These are phyloP conservation scores for Picea sitchensis DNA, from an alignment of 75 land plant genomes.

Conservation along the genomic window DNA sequence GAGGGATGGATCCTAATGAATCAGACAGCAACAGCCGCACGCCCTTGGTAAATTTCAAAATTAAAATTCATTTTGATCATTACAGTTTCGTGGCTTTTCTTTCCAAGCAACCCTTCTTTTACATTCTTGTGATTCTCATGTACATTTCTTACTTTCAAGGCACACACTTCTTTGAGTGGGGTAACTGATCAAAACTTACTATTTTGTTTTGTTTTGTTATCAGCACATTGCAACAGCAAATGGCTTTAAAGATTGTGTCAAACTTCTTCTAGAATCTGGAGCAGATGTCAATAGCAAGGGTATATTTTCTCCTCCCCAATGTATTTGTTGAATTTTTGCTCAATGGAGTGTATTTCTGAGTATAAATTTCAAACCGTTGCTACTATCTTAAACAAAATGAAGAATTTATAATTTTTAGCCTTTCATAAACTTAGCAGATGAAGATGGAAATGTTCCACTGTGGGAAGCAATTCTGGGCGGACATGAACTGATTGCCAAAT, in stretches of 20 bases:
- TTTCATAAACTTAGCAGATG: slow-evolving; percentile 45
- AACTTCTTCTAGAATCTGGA: slow-evolving; percentile 54
- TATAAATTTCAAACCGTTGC: background rate
- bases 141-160: background rate
- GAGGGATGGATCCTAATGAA: slow-evolving; percentile 55
- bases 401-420: background rate
- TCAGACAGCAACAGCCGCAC: slow-evolving; percentile 54
- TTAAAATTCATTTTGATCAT: background rate
- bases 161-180: background rate
- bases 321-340: background rate
- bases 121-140: background rate
- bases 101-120: background rate
- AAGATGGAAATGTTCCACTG: slow-evolving; percentile 72
- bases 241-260: slow-evolving; percentile 64
- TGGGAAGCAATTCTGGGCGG: slow-evolving; percentile 67
- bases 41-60: slow-evolving; percentile 36
- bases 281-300: slow-evolving; percentile 76
- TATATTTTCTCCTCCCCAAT: slow-evolving; percentile 10
- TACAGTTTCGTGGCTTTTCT: background rate
- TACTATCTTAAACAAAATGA: background rate
- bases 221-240: slow-evolving; percentile 87
- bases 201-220: background rate
- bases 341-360: background rate
- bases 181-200: background rate
- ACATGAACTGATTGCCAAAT: slow-evolving; percentile 31